Evolutionary conservation across 1,139 yeast genomes (phyloP).

Genomic region (Saccharomyces hybrid): DNA sequence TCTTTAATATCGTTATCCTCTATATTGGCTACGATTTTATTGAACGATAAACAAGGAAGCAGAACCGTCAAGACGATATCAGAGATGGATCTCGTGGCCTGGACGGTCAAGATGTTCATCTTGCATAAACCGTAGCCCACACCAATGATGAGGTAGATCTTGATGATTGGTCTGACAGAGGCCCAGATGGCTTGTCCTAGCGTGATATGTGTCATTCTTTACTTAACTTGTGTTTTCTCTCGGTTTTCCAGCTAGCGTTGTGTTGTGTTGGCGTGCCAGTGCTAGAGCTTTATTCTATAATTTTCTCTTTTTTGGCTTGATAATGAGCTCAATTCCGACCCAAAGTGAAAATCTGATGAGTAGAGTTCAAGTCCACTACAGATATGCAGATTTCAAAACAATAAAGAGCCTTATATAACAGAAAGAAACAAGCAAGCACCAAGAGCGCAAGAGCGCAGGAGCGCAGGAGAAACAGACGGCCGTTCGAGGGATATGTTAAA

Average conservation of each 20-base stretch:
- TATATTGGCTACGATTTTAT: constrained; percentile 65
- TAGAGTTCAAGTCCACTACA: background rate
- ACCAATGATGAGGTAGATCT: constrained; percentile 73
- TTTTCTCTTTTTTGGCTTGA: background rate
- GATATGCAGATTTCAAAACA: background rate
- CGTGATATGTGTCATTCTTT: constrained; percentile 18
- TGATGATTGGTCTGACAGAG: constrained; percentile 83
- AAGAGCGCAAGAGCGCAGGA: background rate
- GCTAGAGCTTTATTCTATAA: background rate
- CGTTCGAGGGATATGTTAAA: background rate
- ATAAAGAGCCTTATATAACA: background rate
- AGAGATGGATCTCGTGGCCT: constrained; percentile 67
- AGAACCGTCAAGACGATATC: constrained; percentile 62
- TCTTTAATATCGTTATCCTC: constrained; percentile 66
- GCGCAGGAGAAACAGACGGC: background rate
- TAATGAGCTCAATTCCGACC: background rate
- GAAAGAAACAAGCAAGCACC: background rate
- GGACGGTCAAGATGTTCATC: constrained; percentile 62
- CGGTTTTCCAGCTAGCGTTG: background rate
- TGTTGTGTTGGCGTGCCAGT: background rate
- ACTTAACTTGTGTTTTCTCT: background rate
- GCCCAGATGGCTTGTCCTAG: constrained; percentile 71
- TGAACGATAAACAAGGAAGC: constrained; percentile 73
- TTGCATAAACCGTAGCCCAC: constrained; percentile 63
- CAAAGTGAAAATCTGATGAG: background rate